Conservation (phyloP, 805 yeast genomes). For the Wickerhamomyces bisporus region DNA sequence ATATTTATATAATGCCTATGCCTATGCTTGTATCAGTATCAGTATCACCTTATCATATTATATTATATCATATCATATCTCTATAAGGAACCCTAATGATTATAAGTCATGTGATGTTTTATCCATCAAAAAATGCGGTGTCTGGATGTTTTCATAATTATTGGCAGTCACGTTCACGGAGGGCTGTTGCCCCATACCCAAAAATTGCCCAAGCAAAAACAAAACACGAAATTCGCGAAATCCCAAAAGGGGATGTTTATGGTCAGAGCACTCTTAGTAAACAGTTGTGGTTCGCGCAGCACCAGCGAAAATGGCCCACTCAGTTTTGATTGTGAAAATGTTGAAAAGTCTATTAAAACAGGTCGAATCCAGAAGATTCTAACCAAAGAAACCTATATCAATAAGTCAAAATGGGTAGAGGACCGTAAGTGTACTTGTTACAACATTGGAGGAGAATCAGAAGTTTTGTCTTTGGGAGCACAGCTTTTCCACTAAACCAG, state of each 20-base stretch:
- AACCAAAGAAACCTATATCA: slow-evolving; percentile 1
- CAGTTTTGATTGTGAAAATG: not conserved
- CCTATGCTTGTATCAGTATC: too few species aligned
- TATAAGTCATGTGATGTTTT: too few species aligned
- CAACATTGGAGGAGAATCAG: not conserved
- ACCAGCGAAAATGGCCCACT: slow-evolving; percentile 1
- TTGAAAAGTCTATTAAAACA: not conserved
- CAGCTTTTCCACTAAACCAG: not conserved
- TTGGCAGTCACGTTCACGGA: too few species aligned
- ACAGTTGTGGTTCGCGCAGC: not conserved
- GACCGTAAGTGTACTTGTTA: slow-evolving; percentile 22
- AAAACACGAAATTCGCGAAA: not conserved
- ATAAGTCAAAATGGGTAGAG: slow-evolving; percentile 26
- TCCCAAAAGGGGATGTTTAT: not conserved
- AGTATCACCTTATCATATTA: too few species aligned
- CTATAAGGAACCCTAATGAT: too few species aligned
- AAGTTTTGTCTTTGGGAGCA: not conserved
- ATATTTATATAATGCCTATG: too few species aligned
- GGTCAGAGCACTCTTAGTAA: not conserved
- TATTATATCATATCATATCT: too few species aligned
- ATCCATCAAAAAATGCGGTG: too few species aligned
- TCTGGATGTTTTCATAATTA: too few species aligned
- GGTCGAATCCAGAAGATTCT: not conserved
- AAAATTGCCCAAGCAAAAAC: not conserved
- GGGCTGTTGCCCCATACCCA: not conserved